Conservation (phyloP, 192 early-diverging fungal species). For the Kickxella alabastrina region DNA sequence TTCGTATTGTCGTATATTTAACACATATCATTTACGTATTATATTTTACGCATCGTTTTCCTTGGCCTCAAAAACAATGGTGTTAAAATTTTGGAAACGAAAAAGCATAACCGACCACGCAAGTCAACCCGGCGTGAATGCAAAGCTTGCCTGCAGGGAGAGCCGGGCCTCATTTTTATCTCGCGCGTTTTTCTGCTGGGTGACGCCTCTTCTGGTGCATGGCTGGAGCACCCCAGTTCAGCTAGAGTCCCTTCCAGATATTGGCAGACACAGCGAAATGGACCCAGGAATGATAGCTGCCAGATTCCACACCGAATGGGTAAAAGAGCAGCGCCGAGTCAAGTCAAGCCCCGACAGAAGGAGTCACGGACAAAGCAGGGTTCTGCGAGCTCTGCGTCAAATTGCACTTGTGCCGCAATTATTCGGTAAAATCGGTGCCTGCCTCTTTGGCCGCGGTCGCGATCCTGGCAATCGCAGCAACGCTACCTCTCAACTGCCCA, state of each 20-base stretch:
- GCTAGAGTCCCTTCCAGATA: constrained; percentile 24
- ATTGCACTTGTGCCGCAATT: not conserved
- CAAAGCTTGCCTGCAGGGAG: constrained; percentile 17
- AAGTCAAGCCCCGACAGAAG: not conserved
- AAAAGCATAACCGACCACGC: not conserved
- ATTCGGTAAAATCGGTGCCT: not conserved
- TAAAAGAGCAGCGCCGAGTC: constrained; percentile 14
- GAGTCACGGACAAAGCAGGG: not conserved
- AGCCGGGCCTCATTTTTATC: constrained; percentile 30
- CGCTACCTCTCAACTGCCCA: not conserved
- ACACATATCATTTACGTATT: too few relatives aligned
- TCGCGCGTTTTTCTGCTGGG: constrained; percentile 41
- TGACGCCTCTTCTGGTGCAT: constrained; percentile 34
- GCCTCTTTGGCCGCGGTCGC: too few relatives aligned
- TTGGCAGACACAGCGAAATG: constrained; percentile 37
- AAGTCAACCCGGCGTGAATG: not conserved
- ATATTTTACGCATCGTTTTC: too few relatives aligned
- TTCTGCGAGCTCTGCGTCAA: not conserved
- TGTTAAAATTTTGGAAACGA: not conserved
- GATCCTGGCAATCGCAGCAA: too few relatives aligned
- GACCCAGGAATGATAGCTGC: constrained; percentile 18
- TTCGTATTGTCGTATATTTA: too few relatives aligned
- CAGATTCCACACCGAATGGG: constrained; percentile 27
- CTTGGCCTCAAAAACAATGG: not conserved
- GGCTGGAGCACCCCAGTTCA: constrained; percentile 35